Evolutionary conservation across 2,329 filamentous ascomycete genomes (phyloP).

Genomic region (Periconia sp.): DNA sequence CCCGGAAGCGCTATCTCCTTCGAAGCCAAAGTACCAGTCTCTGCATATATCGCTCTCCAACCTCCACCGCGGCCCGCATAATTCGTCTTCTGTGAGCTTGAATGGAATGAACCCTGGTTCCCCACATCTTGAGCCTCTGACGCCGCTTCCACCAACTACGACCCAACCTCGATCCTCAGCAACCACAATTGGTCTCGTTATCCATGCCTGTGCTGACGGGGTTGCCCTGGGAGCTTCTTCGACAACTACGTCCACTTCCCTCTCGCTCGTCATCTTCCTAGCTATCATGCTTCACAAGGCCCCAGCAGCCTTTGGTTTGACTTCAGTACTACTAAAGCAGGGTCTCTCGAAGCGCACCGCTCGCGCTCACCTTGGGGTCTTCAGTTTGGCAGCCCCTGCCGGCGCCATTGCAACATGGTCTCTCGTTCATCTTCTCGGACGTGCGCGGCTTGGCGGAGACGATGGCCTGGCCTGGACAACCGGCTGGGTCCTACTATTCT

Average conservation of each 20-base stretch:
- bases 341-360: slow-evolving; percentile 87
- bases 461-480: slow-evolving; percentile 82
- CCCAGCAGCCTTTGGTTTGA: slow-evolving; percentile 92
- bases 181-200: slow-evolving; percentile 89
- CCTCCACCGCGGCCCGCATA: slow-evolving; percentile 62
- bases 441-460: slow-evolving; percentile 63
- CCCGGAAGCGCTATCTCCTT: slow-evolving; percentile 41
- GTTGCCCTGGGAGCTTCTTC: slow-evolving; percentile 93
- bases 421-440: slow-evolving; percentile 74
- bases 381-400: slow-evolving; percentile 86
- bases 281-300: slow-evolving; percentile 99
- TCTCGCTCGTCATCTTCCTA: slow-evolving; percentile 91
- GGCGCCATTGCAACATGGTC: slow-evolving; percentile 86
- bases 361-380: slow-evolving; percentile 83
- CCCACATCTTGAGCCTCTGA: slow-evolving; percentile 26
- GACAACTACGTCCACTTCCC: slow-evolving; percentile 61
- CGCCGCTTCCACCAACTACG: slow-evolving; percentile 8
- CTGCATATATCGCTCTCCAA: slow-evolving; percentile 90
- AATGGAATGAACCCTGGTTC: slow-evolving; percentile 31
- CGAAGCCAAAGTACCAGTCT: slow-evolving; percentile 70
- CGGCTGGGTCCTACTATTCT: slow-evolving; percentile 92
- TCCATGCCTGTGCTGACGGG: slow-evolving; percentile 92
- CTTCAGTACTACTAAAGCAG: slow-evolving; percentile 87
- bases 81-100: slow-evolving; percentile 43
- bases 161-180: slow-evolving; percentile 29